phyloP scores from a whole-genome alignment of 768 basidiomycete genomes.

The Terana coerulea region DNA sequence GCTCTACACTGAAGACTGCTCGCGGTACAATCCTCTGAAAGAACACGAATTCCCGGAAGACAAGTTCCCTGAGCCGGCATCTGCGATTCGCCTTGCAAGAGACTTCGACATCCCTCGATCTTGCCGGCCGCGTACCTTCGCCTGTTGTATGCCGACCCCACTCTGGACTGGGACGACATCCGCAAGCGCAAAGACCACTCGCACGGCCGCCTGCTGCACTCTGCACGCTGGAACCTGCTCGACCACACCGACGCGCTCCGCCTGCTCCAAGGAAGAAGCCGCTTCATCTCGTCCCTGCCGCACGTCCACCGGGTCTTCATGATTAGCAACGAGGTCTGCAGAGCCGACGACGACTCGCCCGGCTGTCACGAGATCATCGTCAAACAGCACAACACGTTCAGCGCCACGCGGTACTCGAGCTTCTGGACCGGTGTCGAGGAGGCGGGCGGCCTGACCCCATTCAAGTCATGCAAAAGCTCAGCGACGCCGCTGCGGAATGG shows the following conservation, averaged over 20 bases:
- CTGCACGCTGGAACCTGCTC: slow-evolving; percentile 25
- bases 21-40: not conserved
- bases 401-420: slow-evolving; percentile 1
- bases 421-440: slow-evolving; percentile 4
- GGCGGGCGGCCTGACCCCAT: not conserved
- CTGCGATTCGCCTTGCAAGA: slow-evolving; percentile 14
- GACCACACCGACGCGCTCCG: slow-evolving; percentile 16
- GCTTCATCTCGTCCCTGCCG: not conserved
- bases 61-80: slow-evolving; percentile 8
- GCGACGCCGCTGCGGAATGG: not conserved
- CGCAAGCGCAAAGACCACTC: slow-evolving; percentile 3
- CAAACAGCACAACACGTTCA: not conserved
- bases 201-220: slow-evolving; percentile 11
- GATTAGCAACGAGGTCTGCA: not conserved
- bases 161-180: not conserved
- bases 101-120: slow-evolving; percentile 11
- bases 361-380: slow-evolving; percentile 2
- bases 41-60: slow-evolving; percentile 7
- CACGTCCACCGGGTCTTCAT: slow-evolving; percentile 1
- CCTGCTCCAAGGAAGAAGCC: slow-evolving; percentile 12
- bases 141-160: not conserved
- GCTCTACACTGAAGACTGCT: slow-evolving; percentile 18
- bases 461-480: not conserved
- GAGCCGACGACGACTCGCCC: not conserved
- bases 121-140: slow-evolving; percentile 16